phyloP scores from a whole-genome alignment of 2,329 filamentous ascomycete species.

The Ascochyta koolunga region DNA sequence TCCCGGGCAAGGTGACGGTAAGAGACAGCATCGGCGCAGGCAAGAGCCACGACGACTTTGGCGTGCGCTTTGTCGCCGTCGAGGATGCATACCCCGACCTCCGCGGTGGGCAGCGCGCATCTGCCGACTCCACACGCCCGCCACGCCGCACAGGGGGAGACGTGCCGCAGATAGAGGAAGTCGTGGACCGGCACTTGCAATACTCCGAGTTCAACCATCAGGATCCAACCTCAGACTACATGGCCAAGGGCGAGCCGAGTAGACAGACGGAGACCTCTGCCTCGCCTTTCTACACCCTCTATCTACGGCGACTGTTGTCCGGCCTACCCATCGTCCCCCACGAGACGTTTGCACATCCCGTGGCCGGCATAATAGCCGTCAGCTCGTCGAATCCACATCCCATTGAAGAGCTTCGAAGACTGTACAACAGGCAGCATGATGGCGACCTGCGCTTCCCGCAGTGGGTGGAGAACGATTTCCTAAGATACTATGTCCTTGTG shows the following conservation, averaged over 20 bases:
- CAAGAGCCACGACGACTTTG: conserved; percentile 85
- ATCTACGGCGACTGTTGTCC: conserved; percentile 82
- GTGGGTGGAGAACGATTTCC: conserved; percentile 90
- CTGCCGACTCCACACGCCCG: conserved; percentile 34
- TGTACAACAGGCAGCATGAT: conserved; percentile 85
- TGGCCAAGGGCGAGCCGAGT: conserved; percentile 42
- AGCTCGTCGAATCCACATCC: conserved; percentile 84
- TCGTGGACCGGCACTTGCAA: conserved; percentile 78
- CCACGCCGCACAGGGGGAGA: conserved; percentile 56
- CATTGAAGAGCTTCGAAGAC: conserved; percentile 81
- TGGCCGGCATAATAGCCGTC: conserved; percentile 92
- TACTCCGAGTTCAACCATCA: conserved; percentile 67
- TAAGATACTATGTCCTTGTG: conserved; percentile 94
- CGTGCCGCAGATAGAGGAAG: conserved; percentile 75
- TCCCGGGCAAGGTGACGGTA: conserved; percentile 87
- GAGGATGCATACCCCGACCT: conserved; percentile 58
- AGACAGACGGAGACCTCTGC: conserved; percentile 44
- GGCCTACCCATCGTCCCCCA: conserved; percentile 79
- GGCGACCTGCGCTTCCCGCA: conserved; percentile 75
- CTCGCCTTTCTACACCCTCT: conserved; percentile 84
- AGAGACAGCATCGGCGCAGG: conserved; percentile 88
- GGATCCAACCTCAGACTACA: conserved; percentile 49
- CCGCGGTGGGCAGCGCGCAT: conserved; percentile 32
- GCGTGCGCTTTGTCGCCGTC: conserved; percentile 81
- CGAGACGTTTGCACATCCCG: conserved; percentile 93